A percentile compares a stretch with the other conserved stretches of the same genome.
phyloP scores from a whole-genome alignment of 2,329 filamentous ascomycete species.

The Penicillium concentricum region DNA sequence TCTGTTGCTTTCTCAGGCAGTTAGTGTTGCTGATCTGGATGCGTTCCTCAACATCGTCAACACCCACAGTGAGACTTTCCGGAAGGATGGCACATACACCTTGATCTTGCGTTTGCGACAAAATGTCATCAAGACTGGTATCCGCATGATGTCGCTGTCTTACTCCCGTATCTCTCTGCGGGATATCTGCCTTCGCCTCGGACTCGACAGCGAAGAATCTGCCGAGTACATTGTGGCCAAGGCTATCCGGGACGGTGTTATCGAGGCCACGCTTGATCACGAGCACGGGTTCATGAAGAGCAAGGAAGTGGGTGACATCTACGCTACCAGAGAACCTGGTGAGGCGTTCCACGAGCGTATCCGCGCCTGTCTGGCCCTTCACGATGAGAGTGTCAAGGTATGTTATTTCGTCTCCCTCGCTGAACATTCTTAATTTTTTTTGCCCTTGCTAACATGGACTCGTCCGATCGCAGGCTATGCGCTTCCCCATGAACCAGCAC shows the following conservation, averaged over 20 bases:
- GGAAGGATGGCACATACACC: constrained; percentile 91
- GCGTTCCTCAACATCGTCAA: constrained; percentile 87
- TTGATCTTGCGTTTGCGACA: constrained; percentile 91
- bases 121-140: constrained; percentile 99
- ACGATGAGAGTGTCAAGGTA: constrained; percentile 98
- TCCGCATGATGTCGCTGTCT: constrained; percentile 97
- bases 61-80: constrained; percentile 78
- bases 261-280: constrained; percentile 90
- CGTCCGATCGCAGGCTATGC: constrained; percentile 70
- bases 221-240: constrained; percentile 99
- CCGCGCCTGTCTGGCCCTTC: constrained; percentile 81
- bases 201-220: constrained; percentile 91
- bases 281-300: constrained; percentile 98
- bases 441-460: constrained; percentile 28
- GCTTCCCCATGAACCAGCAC: constrained; percentile 99
- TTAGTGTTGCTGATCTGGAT: constrained; percentile 92
- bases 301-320: constrained; percentile 93
- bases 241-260: constrained; percentile 95
- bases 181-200: constrained; percentile 94
- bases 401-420: constrained; percentile 22
- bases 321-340: constrained; percentile 90
- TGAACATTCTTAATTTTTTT: background rate
- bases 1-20: constrained; percentile 88
- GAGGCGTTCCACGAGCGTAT: constrained; percentile 99
- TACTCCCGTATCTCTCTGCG: constrained; percentile 96